Evolutionary conservation across 164 flowering plant genomes (phyloP).

Genomic region (Vitis rupestris): DNA sequence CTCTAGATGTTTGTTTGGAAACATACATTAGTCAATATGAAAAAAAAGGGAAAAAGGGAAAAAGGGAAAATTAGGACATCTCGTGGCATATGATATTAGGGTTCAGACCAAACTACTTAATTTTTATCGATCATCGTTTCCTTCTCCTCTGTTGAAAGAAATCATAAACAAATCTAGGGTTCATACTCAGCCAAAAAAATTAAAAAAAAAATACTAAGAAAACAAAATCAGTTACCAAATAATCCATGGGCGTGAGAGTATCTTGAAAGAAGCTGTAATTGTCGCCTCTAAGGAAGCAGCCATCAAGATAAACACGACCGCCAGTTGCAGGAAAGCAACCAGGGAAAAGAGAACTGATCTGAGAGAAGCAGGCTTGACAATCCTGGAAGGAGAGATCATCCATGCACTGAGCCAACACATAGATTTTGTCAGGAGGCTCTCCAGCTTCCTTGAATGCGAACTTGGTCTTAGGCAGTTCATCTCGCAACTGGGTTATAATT

Average conservation of each 20-base stretch:
- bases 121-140: too few species aligned
- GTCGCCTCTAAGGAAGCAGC: conserved; percentile 39
- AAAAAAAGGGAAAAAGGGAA: too few species aligned
- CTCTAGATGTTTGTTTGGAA: too few species aligned
- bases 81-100: too few species aligned
- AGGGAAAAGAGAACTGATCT: conserved; percentile 9
- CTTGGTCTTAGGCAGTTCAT: background rate
- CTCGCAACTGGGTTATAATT: background rate
- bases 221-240: background rate
- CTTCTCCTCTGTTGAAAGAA: too few species aligned
- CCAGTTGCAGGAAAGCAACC: conserved; percentile 34
- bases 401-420: conserved; percentile 36
- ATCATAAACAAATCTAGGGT: too few species aligned
- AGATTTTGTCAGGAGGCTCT: conserved; percentile 1
- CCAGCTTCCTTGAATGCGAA: conserved; percentile 8
- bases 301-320: conserved; percentile 39
- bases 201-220: conserved; percentile 1
- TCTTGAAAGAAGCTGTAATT: conserved; percentile 33
- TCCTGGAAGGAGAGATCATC: conserved; percentile 26
- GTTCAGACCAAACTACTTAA: too few species aligned
- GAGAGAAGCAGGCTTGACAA: conserved; percentile 26
- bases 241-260: conserved; percentile 1
- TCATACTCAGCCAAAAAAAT: background rate
- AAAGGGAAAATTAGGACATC: too few species aligned
- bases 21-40: too few species aligned